Evolutionary conservation across 257 asterid genomes (phyloP).

Genomic region (Fraxinus quadrangulata): DNA sequence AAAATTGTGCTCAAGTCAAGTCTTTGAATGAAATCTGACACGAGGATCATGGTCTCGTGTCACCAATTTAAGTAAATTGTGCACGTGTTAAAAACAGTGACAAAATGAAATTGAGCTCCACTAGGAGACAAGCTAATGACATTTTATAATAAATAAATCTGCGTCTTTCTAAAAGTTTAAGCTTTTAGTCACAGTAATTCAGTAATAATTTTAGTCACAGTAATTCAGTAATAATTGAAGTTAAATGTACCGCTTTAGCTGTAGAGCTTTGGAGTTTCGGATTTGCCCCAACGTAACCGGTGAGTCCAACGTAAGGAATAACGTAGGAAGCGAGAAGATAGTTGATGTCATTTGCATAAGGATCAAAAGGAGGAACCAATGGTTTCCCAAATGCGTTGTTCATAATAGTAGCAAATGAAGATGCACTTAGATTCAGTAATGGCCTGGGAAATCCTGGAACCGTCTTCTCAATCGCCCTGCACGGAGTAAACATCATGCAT

Average conservation of each 20-base stretch:
- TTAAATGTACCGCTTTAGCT: constrained; percentile 53
- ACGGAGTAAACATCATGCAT: not conserved
- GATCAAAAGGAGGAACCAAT: constrained; percentile 71
- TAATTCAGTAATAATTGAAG: not conserved
- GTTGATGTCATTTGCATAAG: constrained; percentile 72
- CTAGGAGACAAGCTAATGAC: not conserved
- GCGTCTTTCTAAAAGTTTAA: no score
- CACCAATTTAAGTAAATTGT: no score
- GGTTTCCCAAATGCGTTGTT: constrained; percentile 53
- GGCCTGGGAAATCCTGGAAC: constrained; percentile 84
- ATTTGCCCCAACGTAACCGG: constrained; percentile 89
- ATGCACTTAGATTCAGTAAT: constrained; percentile 52
- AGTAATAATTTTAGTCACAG: no score
- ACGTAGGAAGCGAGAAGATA: constrained; percentile 77
- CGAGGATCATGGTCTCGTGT: no score
- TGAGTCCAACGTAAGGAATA: constrained; percentile 88
- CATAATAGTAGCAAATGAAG: constrained; percentile 60
- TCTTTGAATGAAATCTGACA: no score
- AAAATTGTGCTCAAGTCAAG: no score
- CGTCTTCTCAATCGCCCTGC: constrained; percentile 71
- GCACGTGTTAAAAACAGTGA: no score
- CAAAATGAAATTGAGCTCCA: no score
- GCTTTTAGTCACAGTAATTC: not conserved
- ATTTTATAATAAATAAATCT: not conserved
- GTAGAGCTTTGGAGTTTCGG: constrained; percentile 53